phyloP scores from a whole-genome alignment of 2,329 filamentous ascomycete genomes.

The Trichophyton rubrum region DNA sequence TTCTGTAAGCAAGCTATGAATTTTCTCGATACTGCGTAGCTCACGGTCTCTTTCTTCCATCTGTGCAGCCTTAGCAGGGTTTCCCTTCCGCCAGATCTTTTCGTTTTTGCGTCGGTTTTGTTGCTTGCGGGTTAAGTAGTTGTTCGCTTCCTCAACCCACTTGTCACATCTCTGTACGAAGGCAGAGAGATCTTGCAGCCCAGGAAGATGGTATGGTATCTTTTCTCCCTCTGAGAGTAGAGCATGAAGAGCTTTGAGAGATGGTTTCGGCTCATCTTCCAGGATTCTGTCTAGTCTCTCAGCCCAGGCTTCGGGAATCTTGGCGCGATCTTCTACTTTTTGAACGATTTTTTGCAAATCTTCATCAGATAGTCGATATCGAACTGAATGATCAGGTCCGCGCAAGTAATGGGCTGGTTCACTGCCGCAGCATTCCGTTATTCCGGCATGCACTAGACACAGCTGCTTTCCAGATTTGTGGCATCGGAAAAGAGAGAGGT shows the following conservation, averaged over 20 bases:
- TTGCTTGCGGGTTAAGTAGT: constrained; percentile 93
- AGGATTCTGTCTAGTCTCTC: constrained; percentile 77
- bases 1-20: constrained; percentile 68
- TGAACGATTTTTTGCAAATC: constrained; percentile 53
- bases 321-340: constrained; percentile 75
- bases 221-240: constrained; percentile 88
- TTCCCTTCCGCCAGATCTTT: constrained; percentile 65
- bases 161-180: constrained; percentile 96
- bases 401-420: constrained; percentile 54
- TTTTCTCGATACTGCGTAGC: constrained; percentile 75
- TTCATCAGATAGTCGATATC: constrained; percentile 65
- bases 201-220: constrained; percentile 79
- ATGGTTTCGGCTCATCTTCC: constrained; percentile 70
- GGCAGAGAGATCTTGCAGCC: constrained; percentile 65
- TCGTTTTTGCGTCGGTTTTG: constrained; percentile 94
- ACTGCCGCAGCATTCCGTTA: constrained; percentile 65
- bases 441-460: constrained; percentile 71
- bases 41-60: constrained; percentile 74
- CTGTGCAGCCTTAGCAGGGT: constrained; percentile 59
- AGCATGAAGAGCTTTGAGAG: constrained; percentile 71
- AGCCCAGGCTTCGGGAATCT: constrained; percentile 75
- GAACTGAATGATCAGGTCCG: constrained; percentile 59
- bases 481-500: constrained; percentile 82
- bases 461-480: constrained; percentile 66
- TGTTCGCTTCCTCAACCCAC: constrained; percentile 94